Percentiles rank a stretch among this genome's conserved stretches.
These are phyloP conservation scores for Cystobasidium tubakii DNA, from an alignment of 768 basidiomycete species.

Conservation along the genomic window DNA sequence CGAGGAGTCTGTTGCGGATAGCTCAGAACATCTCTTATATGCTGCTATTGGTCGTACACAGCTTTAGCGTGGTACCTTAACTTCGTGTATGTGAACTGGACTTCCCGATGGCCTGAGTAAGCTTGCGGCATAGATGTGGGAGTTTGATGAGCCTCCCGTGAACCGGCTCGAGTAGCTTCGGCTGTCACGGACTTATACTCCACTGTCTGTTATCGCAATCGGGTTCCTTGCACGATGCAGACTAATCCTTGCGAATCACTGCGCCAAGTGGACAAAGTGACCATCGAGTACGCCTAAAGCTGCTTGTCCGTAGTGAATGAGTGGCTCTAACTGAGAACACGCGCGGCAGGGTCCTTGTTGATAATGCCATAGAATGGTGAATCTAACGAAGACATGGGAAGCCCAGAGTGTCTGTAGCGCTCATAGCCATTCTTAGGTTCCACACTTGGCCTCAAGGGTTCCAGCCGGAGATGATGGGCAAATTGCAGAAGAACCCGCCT, in stretches of 20 bases:
- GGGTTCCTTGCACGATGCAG: background rate
- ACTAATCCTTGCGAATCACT: background rate
- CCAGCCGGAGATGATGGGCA: constrained; percentile 63
- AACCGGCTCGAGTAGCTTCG: too few species aligned
- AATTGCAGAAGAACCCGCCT: constrained; percentile 57
- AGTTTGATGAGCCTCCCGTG: too few species aligned
- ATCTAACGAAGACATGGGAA: background rate
- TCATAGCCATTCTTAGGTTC: constrained; percentile 51
- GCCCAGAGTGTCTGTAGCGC: background rate
- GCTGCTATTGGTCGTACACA: too few species aligned
- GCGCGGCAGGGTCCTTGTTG: constrained; percentile 57
- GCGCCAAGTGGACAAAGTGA: constrained; percentile 20
- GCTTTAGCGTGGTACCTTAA: too few species aligned
- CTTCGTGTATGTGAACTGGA: too few species aligned
- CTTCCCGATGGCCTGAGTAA: too few species aligned
- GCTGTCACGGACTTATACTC: too few species aligned
- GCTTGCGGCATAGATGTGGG: too few species aligned
- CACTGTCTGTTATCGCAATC: too few species aligned
- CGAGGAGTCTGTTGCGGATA: too few species aligned
- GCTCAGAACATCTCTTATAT: too few species aligned
- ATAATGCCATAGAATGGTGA: constrained; percentile 66
- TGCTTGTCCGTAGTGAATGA: background rate
- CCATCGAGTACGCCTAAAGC: constrained; percentile 13
- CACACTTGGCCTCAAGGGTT: constrained; percentile 64
- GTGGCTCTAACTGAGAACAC: background rate